phyloP scores from a whole-genome alignment of 2,329 filamentous ascomycete genomes.

The Akanthomyces lecanii region DNA sequence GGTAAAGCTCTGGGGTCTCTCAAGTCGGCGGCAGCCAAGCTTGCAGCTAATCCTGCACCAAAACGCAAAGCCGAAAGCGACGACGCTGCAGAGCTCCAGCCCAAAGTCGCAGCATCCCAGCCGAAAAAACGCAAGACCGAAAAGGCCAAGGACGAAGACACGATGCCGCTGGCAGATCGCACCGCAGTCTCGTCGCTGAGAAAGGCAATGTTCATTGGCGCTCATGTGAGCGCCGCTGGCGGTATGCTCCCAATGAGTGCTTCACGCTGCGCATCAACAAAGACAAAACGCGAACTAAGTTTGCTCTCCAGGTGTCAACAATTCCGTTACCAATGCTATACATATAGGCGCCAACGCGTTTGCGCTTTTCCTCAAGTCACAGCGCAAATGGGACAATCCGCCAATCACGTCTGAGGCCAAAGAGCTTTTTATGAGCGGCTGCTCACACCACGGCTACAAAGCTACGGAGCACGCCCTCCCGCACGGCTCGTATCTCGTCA shows the following conservation, averaged over 20 bases:
- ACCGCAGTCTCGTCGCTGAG: constrained; percentile 61
- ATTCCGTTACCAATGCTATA: constrained; percentile 71
- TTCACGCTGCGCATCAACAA: not conserved
- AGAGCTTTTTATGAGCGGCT: constrained; percentile 64
- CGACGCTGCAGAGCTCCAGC: constrained; percentile 19
- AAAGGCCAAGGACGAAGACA: constrained; percentile 37
- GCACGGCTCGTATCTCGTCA: constrained; percentile 94
- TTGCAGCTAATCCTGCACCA: constrained; percentile 21
- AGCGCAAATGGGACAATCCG: constrained; percentile 89
- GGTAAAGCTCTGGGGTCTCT: constrained; percentile 22
- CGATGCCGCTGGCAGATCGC: constrained; percentile 63
- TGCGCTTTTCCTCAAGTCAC: constrained; percentile 91
- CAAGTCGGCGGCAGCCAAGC: constrained; percentile 18
- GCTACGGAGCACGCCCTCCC: constrained; percentile 72
- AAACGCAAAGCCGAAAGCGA: constrained; percentile 25
- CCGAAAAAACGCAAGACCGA: constrained; percentile 43
- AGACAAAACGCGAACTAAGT: constrained; percentile 15
- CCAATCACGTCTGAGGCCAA: constrained; percentile 65
- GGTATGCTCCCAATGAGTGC: constrained; percentile 45
- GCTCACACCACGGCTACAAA: constrained; percentile 67
- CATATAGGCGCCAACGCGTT: constrained; percentile 90
- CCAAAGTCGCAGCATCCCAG: constrained; percentile 20
- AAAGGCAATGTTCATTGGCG: constrained; percentile 75
- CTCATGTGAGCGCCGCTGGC: constrained; percentile 86
- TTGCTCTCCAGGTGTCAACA: constrained; percentile 68